Evolutionary conservation across 176 grass and related monocot species (phyloP).

Genomic region (Typha latifolia): DNA sequence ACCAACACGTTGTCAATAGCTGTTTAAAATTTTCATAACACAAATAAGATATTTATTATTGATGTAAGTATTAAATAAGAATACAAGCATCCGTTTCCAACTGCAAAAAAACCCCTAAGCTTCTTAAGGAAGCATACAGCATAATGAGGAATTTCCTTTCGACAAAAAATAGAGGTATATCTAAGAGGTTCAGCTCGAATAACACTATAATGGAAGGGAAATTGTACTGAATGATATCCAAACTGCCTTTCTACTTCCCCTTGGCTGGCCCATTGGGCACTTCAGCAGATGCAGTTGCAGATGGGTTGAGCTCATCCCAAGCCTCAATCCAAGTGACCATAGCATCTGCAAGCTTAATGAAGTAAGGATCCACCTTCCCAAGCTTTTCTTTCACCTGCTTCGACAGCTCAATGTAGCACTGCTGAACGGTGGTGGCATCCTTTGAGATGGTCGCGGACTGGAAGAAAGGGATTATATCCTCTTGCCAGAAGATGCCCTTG

Average conservation of each 20-base stretch:
- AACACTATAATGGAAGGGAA: not conserved
- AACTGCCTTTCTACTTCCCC: conserved; percentile 11
- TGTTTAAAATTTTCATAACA: not conserved
- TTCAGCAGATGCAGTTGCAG: not conserved
- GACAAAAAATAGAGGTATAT: not conserved
- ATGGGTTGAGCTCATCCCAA: conserved; percentile 1
- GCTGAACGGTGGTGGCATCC: conserved; percentile 47
- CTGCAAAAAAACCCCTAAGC: not conserved
- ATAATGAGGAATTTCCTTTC: not conserved
- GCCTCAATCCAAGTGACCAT: conserved; percentile 4
- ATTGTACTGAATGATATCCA: not conserved
- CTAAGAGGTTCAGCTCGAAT: not conserved
- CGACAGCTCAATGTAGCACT: conserved; percentile 51
- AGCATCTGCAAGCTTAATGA: not conserved
- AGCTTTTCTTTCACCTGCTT: conserved; percentile 49
- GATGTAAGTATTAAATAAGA: not conserved
- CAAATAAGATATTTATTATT: not conserved
- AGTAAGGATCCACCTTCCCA: conserved; percentile 11
- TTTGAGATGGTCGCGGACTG: conserved; percentile 31
- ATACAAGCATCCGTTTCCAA: not conserved
- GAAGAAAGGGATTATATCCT: conserved; percentile 67
- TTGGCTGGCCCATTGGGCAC: conserved; percentile 23
- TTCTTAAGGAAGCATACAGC: not conserved
- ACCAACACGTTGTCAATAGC: not conserved
- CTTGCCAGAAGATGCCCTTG: conserved; percentile 60